Conservation (phyloP, 345 rosid species). For the Microcos paniculata region DNA sequence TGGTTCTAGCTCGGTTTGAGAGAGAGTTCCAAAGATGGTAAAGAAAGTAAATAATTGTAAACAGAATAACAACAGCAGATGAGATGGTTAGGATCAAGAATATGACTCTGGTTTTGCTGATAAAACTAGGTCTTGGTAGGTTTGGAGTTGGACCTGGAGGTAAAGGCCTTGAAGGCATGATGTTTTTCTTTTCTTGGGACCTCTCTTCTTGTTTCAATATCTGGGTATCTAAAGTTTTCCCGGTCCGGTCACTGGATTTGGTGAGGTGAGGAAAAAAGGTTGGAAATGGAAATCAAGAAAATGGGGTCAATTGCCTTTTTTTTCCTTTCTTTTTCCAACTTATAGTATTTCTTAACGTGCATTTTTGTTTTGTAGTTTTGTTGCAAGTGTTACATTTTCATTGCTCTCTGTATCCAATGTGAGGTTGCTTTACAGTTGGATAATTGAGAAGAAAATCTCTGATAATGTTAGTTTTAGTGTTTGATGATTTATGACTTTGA, state of each 20-base stretch:
- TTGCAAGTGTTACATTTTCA: background rate
- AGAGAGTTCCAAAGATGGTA: constrained; percentile 75
- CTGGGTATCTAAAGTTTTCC: constrained; percentile 19
- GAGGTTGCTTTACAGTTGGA: constrained; percentile 54
- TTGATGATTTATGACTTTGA: constrained; percentile 10
- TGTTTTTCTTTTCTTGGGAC: background rate
- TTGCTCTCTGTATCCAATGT: constrained; percentile 37
- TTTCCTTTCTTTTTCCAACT: background rate
- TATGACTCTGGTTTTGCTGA: constrained; percentile 51
- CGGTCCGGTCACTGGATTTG: constrained; percentile 13
- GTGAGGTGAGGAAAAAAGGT: constrained; percentile 6
- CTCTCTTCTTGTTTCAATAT: background rate
- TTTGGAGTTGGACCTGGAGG: constrained; percentile 37
- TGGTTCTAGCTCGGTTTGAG: constrained; percentile 65
- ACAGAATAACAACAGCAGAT: constrained; percentile 59
- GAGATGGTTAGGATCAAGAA: constrained; percentile 72
- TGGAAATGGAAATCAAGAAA: background rate
- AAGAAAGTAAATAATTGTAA: constrained; percentile 68
- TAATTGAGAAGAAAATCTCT: constrained; percentile 19
- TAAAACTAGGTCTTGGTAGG: constrained; percentile 38
- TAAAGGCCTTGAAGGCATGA: constrained; percentile 80
- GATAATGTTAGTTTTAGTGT: constrained; percentile 27
- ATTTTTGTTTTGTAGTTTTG: constrained; percentile 2
- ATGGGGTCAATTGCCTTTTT: no score
- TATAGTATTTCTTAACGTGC: background rate